phyloP scores from a whole-genome alignment of 371 early-diverging fungal species.

The Mortierella sp. region DNA sequence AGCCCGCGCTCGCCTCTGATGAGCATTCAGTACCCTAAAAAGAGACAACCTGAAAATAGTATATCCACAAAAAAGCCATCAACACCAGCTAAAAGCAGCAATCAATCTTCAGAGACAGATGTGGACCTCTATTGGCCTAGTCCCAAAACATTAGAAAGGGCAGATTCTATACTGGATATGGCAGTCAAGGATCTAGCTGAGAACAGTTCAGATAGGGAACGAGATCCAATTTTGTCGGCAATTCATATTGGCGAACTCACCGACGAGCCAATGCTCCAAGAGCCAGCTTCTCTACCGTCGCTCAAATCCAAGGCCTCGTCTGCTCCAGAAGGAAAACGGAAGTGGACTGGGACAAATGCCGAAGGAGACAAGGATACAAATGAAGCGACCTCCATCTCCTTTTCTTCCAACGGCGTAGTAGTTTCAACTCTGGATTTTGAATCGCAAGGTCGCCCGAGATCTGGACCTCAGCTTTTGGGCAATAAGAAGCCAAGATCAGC shows the following conservation, averaged over 20 bases:
- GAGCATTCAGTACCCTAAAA: background rate
- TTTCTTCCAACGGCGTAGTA: background rate
- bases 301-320: constrained; percentile 3
- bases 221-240: background rate
- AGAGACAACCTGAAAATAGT: background rate
- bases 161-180: constrained; percentile 22
- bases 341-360: background rate
- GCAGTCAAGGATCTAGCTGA: constrained; percentile 7
- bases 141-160: constrained; percentile 11
- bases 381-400: background rate
- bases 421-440: background rate
- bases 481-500: background rate
- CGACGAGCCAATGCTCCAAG: background rate
- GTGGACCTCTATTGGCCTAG: constrained; percentile 23
- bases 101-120: background rate
- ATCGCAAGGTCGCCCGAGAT: background rate
- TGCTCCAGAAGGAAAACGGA: constrained; percentile 7
- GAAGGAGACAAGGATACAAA: background rate
- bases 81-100: background rate
- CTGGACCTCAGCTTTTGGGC: background rate
- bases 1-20: background rate
- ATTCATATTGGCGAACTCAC: background rate
- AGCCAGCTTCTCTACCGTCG: background rate
- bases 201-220: background rate
- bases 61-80: background rate